phyloP scores from a whole-genome alignment of 192 early-diverging fungal genomes.

The Backusella australiensis region DNA sequence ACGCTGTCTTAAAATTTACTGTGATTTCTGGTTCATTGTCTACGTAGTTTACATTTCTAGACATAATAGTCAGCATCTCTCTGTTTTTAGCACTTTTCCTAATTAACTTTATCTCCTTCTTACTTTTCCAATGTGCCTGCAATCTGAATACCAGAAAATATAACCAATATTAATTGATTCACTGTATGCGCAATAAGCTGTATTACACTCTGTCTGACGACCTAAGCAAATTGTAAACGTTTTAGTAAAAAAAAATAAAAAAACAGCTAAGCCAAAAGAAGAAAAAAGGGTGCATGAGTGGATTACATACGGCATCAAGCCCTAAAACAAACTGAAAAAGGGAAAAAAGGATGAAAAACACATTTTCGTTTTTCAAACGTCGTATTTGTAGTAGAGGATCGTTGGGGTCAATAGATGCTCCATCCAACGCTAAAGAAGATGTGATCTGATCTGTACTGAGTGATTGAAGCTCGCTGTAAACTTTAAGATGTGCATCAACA shows the following conservation, averaged over 20 bases:
- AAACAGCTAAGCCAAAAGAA: not conserved
- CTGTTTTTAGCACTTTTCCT: not conserved
- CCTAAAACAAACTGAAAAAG: constrained; percentile 20
- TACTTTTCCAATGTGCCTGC: constrained; percentile 17
- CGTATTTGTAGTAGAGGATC: not conserved
- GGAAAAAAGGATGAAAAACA: constrained; percentile 19
- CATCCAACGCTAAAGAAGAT: not conserved
- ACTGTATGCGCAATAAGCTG: constrained; percentile 18
- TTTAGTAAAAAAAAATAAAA: not conserved
- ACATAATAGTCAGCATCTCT: not conserved
- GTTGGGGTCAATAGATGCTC: not conserved
- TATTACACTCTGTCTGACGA: constrained; percentile 21
- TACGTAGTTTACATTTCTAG: not conserved
- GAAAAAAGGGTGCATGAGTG: not conserved
- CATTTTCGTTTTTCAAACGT: constrained; percentile 20
- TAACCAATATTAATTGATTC: constrained; percentile 2
- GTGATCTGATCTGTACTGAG: not conserved
- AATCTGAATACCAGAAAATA: constrained; percentile 20
- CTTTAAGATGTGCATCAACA: constrained; percentile 6
- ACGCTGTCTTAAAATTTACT: not conserved
- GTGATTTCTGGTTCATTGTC: not conserved
- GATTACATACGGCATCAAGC: constrained; percentile 16
- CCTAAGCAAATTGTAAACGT: not conserved
- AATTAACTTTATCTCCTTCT: not conserved
- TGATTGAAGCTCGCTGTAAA: not conserved